Evolutionary conservation across 2,329 filamentous ascomycete species (phyloP).

Genomic region (Exophiala dermatitidis): DNA sequence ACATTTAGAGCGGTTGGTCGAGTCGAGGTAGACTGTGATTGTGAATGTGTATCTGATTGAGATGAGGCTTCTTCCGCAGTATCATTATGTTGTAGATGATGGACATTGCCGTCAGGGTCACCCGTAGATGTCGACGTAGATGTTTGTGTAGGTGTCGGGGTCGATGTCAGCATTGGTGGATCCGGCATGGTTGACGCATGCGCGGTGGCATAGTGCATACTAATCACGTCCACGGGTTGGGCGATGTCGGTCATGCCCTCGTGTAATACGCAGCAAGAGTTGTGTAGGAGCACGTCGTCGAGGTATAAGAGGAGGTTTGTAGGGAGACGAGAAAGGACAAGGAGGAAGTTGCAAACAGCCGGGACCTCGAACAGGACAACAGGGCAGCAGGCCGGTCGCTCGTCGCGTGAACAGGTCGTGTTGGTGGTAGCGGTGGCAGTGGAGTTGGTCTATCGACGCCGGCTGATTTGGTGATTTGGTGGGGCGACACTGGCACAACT

Average conservation of each 20-base stretch:
- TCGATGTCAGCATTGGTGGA: slow-evolving; percentile 9
- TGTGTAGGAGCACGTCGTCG: neutral
- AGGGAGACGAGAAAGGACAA: neutral
- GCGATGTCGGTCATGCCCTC: slow-evolving; percentile 7
- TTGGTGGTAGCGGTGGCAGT: slow-evolving; percentile 3
- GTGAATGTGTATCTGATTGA: too few species aligned
- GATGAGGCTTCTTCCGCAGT: too few species aligned
- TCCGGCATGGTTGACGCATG: slow-evolving; percentile 17
- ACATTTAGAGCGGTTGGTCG: slow-evolving; percentile 9
- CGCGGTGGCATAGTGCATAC: slow-evolving; percentile 17
- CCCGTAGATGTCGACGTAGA: slow-evolving; percentile 6
- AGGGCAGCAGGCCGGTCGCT: slow-evolving; percentile 3
- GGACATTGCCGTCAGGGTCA: neutral
- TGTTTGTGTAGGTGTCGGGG: too few species aligned
- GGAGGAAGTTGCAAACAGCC: neutral
- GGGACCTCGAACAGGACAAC: neutral
- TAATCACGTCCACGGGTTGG: slow-evolving; percentile 2
- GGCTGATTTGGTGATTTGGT: neutral
- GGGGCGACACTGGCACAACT: neutral
- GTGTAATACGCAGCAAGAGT: neutral
- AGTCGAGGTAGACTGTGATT: slow-evolving; percentile 3
- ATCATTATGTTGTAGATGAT: neutral
- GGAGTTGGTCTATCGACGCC: neutral
- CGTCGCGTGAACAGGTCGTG: slow-evolving; percentile 9
- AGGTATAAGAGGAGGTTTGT: neutral